A percentile compares a stretch with the other conserved stretches of the same genome.
Evolutionary conservation across 164 flowering plant genomes (phyloP).

Genomic region (Liriodendron chinense): DNA sequence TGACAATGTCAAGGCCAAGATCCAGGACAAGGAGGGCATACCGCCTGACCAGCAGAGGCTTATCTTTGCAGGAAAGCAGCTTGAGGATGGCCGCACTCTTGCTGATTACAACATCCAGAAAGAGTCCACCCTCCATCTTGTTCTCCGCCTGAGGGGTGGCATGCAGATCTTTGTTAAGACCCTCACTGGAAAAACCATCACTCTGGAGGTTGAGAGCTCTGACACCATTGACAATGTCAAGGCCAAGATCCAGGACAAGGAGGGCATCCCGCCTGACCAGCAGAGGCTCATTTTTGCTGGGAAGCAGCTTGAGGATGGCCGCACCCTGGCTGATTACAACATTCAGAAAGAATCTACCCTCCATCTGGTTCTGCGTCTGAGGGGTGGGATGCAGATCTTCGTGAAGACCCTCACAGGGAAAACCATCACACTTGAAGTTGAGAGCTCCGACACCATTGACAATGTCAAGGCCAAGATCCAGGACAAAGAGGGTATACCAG

Average conservation of each 20-base stretch:
- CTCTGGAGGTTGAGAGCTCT: slow-evolving; percentile 5
- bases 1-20: slow-evolving; percentile 5
- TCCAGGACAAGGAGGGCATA: slow-evolving; percentile 1
- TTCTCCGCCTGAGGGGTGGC: background rate
- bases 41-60: slow-evolving; percentile 1
- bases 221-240: slow-evolving; percentile 6
- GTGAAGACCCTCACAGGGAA: slow-evolving; percentile 10
- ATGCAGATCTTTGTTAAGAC: slow-evolving; percentile 6
- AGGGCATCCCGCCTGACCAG: slow-evolving; percentile 9
- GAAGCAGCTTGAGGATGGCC: slow-evolving; percentile 8
- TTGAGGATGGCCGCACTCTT: slow-evolving; percentile 1
- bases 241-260: slow-evolving; percentile 9
- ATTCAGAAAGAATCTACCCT: slow-evolving; percentile 4
- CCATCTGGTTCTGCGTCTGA: background rate
- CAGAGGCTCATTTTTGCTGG: slow-evolving; percentile 10
- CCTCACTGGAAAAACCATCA: background rate
- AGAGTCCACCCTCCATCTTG: background rate
- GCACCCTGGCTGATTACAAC: slow-evolving; percentile 7
- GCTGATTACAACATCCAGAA: slow-evolving; percentile 4
- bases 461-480: slow-evolving; percentile 1
- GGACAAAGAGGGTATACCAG: slow-evolving; percentile 6
- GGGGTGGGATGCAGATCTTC: slow-evolving; percentile 9
- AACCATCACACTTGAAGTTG: slow-evolving; percentile 6
- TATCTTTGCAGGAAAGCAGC: background rate
- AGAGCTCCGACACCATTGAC: slow-evolving; percentile 2